phyloP scores from a whole-genome alignment of 2,329 filamentous ascomycete genomes.

The Harringtonia lauricola region DNA sequence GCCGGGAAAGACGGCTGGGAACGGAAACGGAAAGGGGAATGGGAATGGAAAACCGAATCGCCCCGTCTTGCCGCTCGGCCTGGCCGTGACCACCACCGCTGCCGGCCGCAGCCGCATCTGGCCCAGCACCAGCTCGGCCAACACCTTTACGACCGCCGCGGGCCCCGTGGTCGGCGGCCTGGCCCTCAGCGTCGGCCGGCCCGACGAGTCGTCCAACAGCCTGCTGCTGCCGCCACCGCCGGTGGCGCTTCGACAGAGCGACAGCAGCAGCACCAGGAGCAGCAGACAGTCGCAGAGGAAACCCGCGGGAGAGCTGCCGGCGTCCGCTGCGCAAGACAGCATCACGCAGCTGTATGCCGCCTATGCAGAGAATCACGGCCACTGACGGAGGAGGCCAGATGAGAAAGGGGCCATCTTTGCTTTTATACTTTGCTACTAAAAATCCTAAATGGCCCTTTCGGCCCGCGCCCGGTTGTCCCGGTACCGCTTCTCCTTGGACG shows the following conservation, averaged over 20 bases:
- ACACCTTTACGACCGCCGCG: neutral
- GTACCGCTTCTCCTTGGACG: constrained; percentile 55
- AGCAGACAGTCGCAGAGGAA: neutral
- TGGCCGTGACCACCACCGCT: neutral
- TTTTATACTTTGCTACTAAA: too few relatives aligned
- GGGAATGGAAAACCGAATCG: too few relatives aligned
- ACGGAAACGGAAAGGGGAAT: too few relatives aligned
- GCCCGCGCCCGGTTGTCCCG: constrained; percentile 45
- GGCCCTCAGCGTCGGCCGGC: neutral
- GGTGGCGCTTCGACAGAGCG: neutral
- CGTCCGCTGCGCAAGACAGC: too few relatives aligned
- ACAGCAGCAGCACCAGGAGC: too few relatives aligned
- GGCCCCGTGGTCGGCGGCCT: neutral
- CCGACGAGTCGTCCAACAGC: constrained; percentile 1
- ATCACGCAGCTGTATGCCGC: too few relatives aligned
- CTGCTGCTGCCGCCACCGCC: constrained; percentile 1
- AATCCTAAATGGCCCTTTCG: constrained; percentile 24
- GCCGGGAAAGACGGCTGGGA: neutral
- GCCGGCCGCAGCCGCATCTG: neutral
- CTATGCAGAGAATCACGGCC: too few relatives aligned
- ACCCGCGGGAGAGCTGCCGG: too few relatives aligned
- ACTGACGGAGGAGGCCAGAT: too few relatives aligned
- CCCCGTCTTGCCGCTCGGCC: neutral
- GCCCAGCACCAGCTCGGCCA: neutral
- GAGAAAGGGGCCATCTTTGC: too few relatives aligned